phyloP scores from a whole-genome alignment of 2,329 filamentous ascomycete genomes.

The Cladophialophora immunda region DNA sequence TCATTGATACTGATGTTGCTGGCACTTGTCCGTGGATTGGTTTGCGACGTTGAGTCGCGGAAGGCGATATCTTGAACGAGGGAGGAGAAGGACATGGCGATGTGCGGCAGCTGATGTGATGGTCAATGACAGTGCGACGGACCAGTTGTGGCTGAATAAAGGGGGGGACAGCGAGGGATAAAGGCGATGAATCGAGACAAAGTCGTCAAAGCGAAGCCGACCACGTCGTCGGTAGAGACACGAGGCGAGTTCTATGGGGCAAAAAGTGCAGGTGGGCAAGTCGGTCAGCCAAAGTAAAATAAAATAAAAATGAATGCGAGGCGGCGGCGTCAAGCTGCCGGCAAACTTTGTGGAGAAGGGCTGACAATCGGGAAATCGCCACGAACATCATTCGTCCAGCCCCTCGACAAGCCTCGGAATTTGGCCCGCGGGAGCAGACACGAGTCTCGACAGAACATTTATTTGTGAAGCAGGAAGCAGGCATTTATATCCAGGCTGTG shows the following conservation, averaged over 20 bases:
- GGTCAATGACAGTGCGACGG: not conserved
- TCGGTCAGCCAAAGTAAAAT: constrained; percentile 22
- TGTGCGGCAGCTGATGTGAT: constrained; percentile 3
- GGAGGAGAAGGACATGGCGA: constrained; percentile 59
- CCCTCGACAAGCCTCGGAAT: not conserved
- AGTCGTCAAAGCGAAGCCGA: not conserved
- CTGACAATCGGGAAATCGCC: constrained; percentile 1
- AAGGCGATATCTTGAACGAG: constrained; percentile 60
- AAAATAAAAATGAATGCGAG: constrained; percentile 13
- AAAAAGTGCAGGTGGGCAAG: not conserved
- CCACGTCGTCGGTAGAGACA: not conserved
- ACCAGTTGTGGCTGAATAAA: not conserved
- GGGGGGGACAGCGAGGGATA: not conserved
- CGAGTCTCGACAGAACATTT: too few relatives aligned
- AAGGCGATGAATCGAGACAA: not conserved
- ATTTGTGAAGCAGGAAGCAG: too few relatives aligned
- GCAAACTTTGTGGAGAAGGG: constrained; percentile 4
- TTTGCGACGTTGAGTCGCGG: constrained; percentile 47
- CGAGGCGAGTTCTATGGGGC: constrained; percentile 9
- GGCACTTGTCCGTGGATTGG: constrained; percentile 31
- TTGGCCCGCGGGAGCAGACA: not conserved
- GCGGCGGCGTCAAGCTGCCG: not conserved
- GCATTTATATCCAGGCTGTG: too few relatives aligned
- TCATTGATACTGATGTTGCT: constrained; percentile 43
- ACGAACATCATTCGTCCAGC: constrained; percentile 5